A percentile compares a stretch with the other conserved stretches of the same genome.
Conservation (phyloP, 2,329 filamentous ascomycete species). For the Aspergillus arachidicola region DNA sequence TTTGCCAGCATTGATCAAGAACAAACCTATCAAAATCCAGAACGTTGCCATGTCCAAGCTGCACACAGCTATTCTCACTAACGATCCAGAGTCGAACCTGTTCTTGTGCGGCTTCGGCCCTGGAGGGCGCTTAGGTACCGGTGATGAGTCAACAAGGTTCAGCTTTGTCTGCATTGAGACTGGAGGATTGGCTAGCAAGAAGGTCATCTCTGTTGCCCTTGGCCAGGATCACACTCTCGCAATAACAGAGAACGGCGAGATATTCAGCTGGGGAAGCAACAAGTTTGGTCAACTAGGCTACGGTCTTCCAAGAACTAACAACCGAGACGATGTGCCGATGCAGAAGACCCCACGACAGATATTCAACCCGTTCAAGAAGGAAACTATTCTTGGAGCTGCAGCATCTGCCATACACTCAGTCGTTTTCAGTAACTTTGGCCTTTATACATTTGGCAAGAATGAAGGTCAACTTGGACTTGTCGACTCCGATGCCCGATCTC, state of each 20-base stretch:
- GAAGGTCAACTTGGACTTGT: slow-evolving; percentile 91
- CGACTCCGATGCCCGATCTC: slow-evolving; percentile 89
- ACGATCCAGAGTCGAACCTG: slow-evolving; percentile 84
- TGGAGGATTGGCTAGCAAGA: slow-evolving; percentile 71
- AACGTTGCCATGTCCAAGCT: slow-evolving; percentile 89
- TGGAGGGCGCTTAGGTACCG: slow-evolving; percentile 83
- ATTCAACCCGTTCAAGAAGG: slow-evolving; percentile 87
- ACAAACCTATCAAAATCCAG: slow-evolving; percentile 72
- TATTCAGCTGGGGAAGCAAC: slow-evolving; percentile 95
- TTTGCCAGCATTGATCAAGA: slow-evolving; percentile 72
- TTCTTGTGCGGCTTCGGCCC: slow-evolving; percentile 92
- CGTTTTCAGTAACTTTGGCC: slow-evolving; percentile 74
- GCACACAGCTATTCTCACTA: slow-evolving; percentile 84
- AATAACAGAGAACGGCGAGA: slow-evolving; percentile 79
- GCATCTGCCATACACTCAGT: slow-evolving; percentile 92
- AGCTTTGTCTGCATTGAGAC: slow-evolving; percentile 80
- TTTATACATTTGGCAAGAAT: slow-evolving; percentile 96
- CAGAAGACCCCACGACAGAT: slow-evolving; percentile 83
- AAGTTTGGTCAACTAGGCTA: slow-evolving; percentile 85
- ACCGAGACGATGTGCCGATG: slow-evolving; percentile 80
- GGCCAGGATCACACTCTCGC: slow-evolving; percentile 92
- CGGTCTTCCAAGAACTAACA: slow-evolving; percentile 62
- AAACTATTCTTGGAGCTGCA: slow-evolving; percentile 76
- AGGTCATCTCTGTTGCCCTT: slow-evolving; percentile 74
- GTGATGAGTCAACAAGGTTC: slow-evolving; percentile 87